Conservation (phyloP, 2,329 filamentous ascomycete species). For the Fusarium fracticaudum region DNA sequence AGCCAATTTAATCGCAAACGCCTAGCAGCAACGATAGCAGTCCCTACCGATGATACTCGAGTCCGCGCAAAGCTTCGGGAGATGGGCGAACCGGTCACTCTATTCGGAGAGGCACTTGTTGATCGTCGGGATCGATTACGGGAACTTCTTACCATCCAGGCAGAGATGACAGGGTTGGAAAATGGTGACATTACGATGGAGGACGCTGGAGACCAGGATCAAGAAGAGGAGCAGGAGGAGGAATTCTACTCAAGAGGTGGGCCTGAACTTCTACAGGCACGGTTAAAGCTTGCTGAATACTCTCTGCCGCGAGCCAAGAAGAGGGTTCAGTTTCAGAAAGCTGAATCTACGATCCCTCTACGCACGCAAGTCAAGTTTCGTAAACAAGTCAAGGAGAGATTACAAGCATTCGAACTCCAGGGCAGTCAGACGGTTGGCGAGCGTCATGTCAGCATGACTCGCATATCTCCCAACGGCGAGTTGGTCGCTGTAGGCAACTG, state of each 20-base stretch:
- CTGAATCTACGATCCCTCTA: constrained; percentile 83
- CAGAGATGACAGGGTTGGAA: constrained; percentile 67
- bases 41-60: constrained; percentile 91
- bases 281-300: constrained; percentile 82
- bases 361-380: constrained; percentile 93
- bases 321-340: constrained; percentile 79
- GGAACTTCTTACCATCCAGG: constrained; percentile 78
- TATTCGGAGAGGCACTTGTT: constrained; percentile 89
- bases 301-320: constrained; percentile 84
- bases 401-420: constrained; percentile 88
- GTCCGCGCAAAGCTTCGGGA: constrained; percentile 84
- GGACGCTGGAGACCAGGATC: constrained; percentile 67
- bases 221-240: constrained; percentile 80
- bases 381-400: constrained; percentile 84
- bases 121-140: constrained; percentile 89
- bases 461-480: constrained; percentile 87
- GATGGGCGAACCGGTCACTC: constrained; percentile 90
- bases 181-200: constrained; percentile 69
- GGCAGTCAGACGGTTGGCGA: constrained; percentile 94
- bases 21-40: constrained; percentile 85
- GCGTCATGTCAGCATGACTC: constrained; percentile 88
- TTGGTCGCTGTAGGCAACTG: constrained; percentile 91
- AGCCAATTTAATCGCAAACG: constrained; percentile 92
- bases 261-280: constrained; percentile 76
- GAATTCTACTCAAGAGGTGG: constrained; percentile 94